Evolutionary conservation across 1,284 basidiomycete genomes (phyloP), one percentile per base, ranked within the genome.

Genomic region (Ceratobasidium sp.): DNA sequence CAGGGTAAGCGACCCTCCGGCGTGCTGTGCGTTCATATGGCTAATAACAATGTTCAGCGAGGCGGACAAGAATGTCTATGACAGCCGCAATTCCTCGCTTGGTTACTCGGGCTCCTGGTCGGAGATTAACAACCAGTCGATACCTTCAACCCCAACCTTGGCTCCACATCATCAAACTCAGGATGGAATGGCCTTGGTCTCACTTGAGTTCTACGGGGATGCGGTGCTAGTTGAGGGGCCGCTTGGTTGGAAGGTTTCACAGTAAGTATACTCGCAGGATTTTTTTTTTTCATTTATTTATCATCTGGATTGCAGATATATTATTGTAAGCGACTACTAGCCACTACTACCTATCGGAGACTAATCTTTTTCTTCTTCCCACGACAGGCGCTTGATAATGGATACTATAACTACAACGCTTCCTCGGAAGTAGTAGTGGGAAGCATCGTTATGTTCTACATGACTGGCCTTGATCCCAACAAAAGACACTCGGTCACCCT

Each of bases 91-190:
- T 22, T 60, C 57, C 17, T 34, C 57, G 5, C 47, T 60, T 13
- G 4, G n/a, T 8, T 60, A 60, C 27, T n/a, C 12, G 22, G 57
- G 57, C n/a, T 17, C 10, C 10, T 60, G 57, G 57, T 0, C 43
- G 42, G 22, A 49, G 42, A 31, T 49, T 22, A 35, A 13, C 42
- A 31, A 60, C 20, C 47, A 60, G 8, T 60, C 57, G 3, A 49
- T 47, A 3, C 43, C 57, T 10, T 60, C 57, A 10, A 34, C 57
- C 13, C 5, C 57, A 13, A 31, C 57, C 7, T 45, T 45, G 1
- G 31, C 57, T 8, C 42, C 57, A 15, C 49, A 49, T 22, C 57
- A 22, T 10, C 25, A 60, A 34, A 60, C 57, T n/a, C 34, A 60
- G 32, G 57, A 34, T 31, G 15, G 17, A 22, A 45, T 42, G 2